Base-by-base conservation (phyloP, 2,329 filamentous ascomycete species). In the Paramyrothecium roridum region DNA sequence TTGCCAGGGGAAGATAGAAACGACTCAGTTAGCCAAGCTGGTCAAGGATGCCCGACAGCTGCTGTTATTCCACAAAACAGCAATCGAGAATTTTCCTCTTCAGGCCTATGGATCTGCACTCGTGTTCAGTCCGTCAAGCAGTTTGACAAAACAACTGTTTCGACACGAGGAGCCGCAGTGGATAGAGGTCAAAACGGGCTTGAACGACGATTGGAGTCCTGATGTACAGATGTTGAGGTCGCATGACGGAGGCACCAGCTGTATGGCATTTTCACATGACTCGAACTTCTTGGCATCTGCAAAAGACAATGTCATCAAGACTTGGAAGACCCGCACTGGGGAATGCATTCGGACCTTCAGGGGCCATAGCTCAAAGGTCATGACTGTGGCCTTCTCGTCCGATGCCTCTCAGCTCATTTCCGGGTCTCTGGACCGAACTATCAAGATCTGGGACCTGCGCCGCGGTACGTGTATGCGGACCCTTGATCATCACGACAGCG, bases 101-200 rank as follows among this genome's bases (percentile, higher is more conserved):
- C 26, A 30, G 26, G 26, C 26, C 4, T 30, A 30, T 30, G 26
- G 4, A 10, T 30, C 26, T 30, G 26, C 26, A 30, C 26, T 30
- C 26, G 6, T 30, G 26, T 30, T 30, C 26, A 30, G 26, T 30
- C 26, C 26, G 10, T 4, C 26, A 4, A 6, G 26, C 10, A 30
- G 7, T 72, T 69, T 6, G 76, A 67, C 34, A 71, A 73, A 1
- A 10, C 6, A 10, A 6, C 26, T 30, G 4, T 30, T 30, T 10
- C 4, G 10, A 10, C 6, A 30, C 6, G 26, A 30, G 10, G 26
- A 30, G 26, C 26, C 26, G 10, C 4, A 30, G 26, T 30, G 26
- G 26, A 30, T 30, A 4, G 6, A 4, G 26, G 10, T 30, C 4
- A 30, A 30, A 10, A 4, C 26, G 26, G 26, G 6, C 10, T 6